Base-by-base conservation (phyloP, 345 rosid genomes). In the Sisymbrium altissimum region DNA sequence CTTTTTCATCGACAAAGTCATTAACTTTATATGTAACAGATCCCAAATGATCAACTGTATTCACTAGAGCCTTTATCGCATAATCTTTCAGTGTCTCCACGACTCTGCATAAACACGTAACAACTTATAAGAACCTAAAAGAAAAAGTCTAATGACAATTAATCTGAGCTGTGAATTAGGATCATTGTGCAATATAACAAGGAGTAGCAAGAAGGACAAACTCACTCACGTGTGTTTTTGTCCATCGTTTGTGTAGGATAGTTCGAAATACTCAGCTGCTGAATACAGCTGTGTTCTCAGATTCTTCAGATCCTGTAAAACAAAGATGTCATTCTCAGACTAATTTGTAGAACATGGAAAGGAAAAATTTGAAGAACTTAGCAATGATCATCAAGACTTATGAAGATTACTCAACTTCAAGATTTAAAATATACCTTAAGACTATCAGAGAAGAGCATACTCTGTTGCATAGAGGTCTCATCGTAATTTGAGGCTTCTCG, bases 31-130 rank as follows among this genome's bases (percentile, higher is more conserved):
- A 94, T 2, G 97, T 91, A 69, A 89, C 89, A 11, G 98, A 91
- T 21, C 98, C 98, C 55, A 94, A 81, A 83, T 94, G 98, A 72
- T 94, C 98, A 77, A 94, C 94, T 1, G 98, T 94, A 72, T 89
- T 94, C 71, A 94, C 97, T 32, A 94, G 77, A 68, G 98, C 98
- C 78, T 91, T 87, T 71, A 91, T 78, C 11, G 97, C 91, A 60
- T 94, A 94, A 79, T 92, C 98, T 84, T 86, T 88, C 39, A 92
- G 88, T 64, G 97, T 93, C 81, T 93, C 98, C 46, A 86, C 87
- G 66, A 93, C 97, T 59, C 98, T 91, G 86, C 84, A 82, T 12
- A 29, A 25, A 78, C 38, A 60, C 2, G 15, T n/a, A 53, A 49
- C 18, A 72, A 7, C 7, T 21, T 5, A 59, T 44, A 0, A 17